Base-by-base conservation (phyloP, 768 basidiomycete species). In the Kwoniella sp. region DNA sequence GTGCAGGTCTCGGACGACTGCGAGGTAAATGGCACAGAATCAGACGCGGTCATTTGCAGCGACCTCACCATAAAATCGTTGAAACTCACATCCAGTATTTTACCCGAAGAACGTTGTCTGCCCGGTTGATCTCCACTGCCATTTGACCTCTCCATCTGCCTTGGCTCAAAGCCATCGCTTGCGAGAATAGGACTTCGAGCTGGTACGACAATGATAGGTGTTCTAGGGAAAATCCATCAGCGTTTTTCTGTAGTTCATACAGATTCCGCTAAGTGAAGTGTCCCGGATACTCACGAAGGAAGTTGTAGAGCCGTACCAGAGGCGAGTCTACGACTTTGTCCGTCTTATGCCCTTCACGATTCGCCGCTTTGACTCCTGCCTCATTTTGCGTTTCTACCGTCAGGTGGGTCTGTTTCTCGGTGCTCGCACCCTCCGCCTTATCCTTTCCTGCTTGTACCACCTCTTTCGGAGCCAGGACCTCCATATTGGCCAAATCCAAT, bases 1-100 rank as follows among this genome's bases (percentile, higher is more conserved):
- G 40, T 7, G 30, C 54, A 10, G 60, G 59, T 55, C 64, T 47
- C 13, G 49, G 53, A 7, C 60, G 67, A 52, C 66, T 67, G 40
- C 17, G 40, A 19, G 17, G 40, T 44, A 15, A 6, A 60, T 12
- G 17, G 19, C 19, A 55, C 30, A 27, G 17, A 24, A 55, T 53
- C 60, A 61, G 52, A 24, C 25, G 19, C 15, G 26, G 15, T 29
- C 19, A 30, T n/a, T n/a, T n/a, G n/a, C n/a, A n/a, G n/a, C n/a
- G n/a, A n/a, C n/a, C n/a, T n/a, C n/a, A n/a, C n/a, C n/a, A n/a
- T n/a, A n/a, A n/a, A n/a, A n/a, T n/a, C n/a, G n/a, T n/a, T 33
- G 53, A 9, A 2, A 77, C 80, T 61, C 74, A 92, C 92, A 89
- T 82, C 94, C 94, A 97, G 76, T 97, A 97, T n/a, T 86, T 86